A percentile compares a stretch with the other conserved stretches of the same genome.
Conservation (phyloP, 495 filamentous ascomycete genomes). For the Pyrenopolyporus hunteri region DNA sequence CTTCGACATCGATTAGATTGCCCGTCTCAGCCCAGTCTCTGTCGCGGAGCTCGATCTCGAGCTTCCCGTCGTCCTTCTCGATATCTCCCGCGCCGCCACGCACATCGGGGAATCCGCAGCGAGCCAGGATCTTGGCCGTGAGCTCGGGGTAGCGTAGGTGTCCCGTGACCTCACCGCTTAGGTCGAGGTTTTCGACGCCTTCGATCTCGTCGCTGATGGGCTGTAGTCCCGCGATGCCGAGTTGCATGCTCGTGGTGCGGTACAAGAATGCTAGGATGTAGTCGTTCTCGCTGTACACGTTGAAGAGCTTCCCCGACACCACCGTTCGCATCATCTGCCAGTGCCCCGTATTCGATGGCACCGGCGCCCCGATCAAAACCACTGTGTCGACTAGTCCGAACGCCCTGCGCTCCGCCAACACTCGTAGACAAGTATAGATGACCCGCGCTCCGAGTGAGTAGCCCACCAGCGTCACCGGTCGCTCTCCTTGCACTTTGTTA, state of each 20-base stretch:
- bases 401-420: conserved; percentile 69
- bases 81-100: conserved; percentile 58
- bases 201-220: conserved; percentile 63
- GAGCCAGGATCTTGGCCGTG: conserved; percentile 69
- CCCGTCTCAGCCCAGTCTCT: conserved; percentile 38
- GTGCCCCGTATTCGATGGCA: conserved; percentile 66
- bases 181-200: conserved; percentile 76
- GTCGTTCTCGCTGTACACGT: conserved; percentile 80
- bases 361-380: conserved; percentile 80
- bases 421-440: conserved; percentile 75
- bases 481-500: conserved; percentile 82
- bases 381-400: conserved; percentile 84
- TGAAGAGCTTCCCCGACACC: conserved; percentile 74
- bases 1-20: conserved; percentile 58
- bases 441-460: conserved; percentile 85
- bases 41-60: conserved; percentile 50
- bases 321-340: conserved; percentile 75
- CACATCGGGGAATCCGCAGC: conserved; percentile 72
- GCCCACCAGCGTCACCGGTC: conserved; percentile 82
- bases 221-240: conserved; percentile 78
- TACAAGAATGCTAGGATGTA: conserved; percentile 80
- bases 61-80: conserved; percentile 62
- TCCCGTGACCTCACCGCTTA: conserved; percentile 73
- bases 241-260: conserved; percentile 74
- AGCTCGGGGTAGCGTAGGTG: conserved; percentile 75